Conservation (phyloP, 2,329 filamentous ascomycete genomes). For the Beauveria brongniartii region DNA sequence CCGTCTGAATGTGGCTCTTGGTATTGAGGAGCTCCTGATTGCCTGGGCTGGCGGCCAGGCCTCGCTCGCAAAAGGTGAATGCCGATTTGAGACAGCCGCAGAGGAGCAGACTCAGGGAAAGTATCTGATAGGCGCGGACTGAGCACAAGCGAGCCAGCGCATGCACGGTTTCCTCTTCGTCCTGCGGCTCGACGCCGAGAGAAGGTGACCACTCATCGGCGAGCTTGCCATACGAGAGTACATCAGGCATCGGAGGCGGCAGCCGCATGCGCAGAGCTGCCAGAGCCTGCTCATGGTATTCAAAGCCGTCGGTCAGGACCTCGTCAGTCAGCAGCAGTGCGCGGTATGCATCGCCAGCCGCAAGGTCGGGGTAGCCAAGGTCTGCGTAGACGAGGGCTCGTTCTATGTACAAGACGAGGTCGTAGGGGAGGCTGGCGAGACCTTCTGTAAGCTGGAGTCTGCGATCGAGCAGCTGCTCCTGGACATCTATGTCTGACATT, state of each 20-base stretch:
- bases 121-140: slow-evolving; percentile 50
- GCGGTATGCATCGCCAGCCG: slow-evolving; percentile 81
- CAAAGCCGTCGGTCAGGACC: slow-evolving; percentile 66
- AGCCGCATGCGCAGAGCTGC: slow-evolving; percentile 37
- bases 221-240: slow-evolving; percentile 38
- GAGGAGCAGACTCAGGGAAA: slow-evolving; percentile 50
- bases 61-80: slow-evolving; percentile 55
- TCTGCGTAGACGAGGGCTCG: slow-evolving; percentile 64
- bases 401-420: slow-evolving; percentile 57
- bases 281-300: slow-evolving; percentile 66
- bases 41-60: slow-evolving; percentile 44
- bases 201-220: slow-evolving; percentile 26
- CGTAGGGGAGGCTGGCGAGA: slow-evolving; percentile 46
- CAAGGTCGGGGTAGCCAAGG: slow-evolving; percentile 82
- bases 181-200: slow-evolving; percentile 24
- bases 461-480: slow-evolving; percentile 40
- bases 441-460: slow-evolving; percentile 50
- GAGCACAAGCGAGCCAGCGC: slow-evolving; percentile 42
- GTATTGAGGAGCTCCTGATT: slow-evolving; percentile 49
- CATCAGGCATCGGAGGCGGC: slow-evolving; percentile 31
- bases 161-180: slow-evolving; percentile 25
- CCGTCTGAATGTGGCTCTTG: slow-evolving; percentile 44
- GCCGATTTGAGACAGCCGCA: slow-evolving; percentile 64
- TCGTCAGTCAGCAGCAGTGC: slow-evolving; percentile 84
- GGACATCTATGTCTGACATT: slow-evolving; percentile 12